These are phyloP conservation scores for Citrullus colocynthis DNA, from an alignment of 306 rosid genomes.

Conservation along the genomic window DNA sequence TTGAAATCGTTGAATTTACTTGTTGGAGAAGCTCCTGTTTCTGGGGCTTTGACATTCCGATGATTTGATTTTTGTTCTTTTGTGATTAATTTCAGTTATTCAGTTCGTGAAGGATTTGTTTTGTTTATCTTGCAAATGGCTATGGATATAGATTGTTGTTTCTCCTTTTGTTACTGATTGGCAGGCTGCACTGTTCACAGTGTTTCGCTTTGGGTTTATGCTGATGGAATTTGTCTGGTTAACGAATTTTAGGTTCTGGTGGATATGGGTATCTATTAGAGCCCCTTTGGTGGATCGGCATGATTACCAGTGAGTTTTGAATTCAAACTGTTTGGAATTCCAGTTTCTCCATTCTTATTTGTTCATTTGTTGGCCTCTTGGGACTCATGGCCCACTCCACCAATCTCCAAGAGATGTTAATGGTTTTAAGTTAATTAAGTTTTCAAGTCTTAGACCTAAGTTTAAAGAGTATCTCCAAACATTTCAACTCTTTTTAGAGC, in stretches of 20 bases:
- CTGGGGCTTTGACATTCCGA: background rate
- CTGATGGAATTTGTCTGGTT: constrained; percentile 1
- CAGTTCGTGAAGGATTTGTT: background rate
- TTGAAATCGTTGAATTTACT: background rate
- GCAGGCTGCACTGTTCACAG: background rate
- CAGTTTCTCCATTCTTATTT: background rate
- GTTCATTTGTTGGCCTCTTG: background rate
- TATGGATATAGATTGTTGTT: background rate
- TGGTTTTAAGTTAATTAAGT: background rate
- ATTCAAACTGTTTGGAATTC: background rate
- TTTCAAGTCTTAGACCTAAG: background rate
- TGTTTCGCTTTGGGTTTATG: background rate
- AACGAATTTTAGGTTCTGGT: constrained; percentile 44
- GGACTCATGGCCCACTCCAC: background rate
- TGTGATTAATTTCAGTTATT: background rate
- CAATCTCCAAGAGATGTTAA: background rate
- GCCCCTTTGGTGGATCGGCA: constrained; percentile 93
- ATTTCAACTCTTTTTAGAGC: background rate
- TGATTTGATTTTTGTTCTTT: background rate
- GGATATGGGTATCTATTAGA: constrained; percentile 76
- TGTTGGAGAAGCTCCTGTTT: background rate
- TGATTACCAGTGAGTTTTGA: constrained; percentile 59
- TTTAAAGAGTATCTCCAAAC: background rate
- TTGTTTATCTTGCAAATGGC: background rate
- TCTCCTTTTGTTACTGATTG: background rate